A percentile compares a stretch with the other conserved stretches of the same genome.
These are phyloP conservation scores for Barbarea vulgaris DNA, from an alignment of 345 rosid species.

Conservation along the genomic window DNA sequence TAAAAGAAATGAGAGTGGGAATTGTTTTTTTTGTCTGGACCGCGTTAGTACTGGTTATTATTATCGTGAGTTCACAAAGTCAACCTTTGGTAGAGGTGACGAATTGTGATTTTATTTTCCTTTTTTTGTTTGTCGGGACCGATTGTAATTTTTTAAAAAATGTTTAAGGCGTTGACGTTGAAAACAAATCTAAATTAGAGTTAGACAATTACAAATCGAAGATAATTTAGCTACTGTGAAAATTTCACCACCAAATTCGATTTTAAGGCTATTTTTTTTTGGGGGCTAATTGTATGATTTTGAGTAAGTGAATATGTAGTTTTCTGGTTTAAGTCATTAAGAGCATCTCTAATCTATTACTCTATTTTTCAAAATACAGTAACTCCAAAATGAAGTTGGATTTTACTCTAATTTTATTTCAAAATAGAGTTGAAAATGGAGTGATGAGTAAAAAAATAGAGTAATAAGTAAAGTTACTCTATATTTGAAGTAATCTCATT, in stretches of 20 bases:
- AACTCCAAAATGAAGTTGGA: too few relatives aligned
- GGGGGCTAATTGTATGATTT: background rate
- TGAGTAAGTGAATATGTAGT: background rate
- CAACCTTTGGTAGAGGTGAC: conserved; percentile 31
- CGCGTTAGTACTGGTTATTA: conserved; percentile 36
- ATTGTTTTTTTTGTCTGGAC: conserved; percentile 12
- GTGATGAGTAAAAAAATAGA: too few relatives aligned
- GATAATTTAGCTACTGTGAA: background rate
- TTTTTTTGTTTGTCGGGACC: background rate
- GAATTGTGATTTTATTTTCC: conserved; percentile 24
- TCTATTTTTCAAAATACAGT: too few relatives aligned
- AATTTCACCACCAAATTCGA: background rate
- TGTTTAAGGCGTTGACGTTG: conserved; percentile 27
- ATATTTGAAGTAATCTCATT: too few relatives aligned
- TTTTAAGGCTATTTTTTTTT: background rate
- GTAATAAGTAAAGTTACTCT: too few relatives aligned
- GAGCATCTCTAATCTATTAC: too few relatives aligned
- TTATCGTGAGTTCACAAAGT: conserved; percentile 39
- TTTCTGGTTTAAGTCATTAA: background rate
- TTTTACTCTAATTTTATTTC: too few relatives aligned
- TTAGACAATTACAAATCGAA: background rate
- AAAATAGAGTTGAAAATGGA: too few relatives aligned
- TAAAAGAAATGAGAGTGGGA: conserved; percentile 21
- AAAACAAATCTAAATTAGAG: background rate
- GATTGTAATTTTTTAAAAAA: conserved; percentile 8